Base-by-base conservation (phyloP, 176 grass and related monocot species). In the Aegilops sharonensis region DNA sequence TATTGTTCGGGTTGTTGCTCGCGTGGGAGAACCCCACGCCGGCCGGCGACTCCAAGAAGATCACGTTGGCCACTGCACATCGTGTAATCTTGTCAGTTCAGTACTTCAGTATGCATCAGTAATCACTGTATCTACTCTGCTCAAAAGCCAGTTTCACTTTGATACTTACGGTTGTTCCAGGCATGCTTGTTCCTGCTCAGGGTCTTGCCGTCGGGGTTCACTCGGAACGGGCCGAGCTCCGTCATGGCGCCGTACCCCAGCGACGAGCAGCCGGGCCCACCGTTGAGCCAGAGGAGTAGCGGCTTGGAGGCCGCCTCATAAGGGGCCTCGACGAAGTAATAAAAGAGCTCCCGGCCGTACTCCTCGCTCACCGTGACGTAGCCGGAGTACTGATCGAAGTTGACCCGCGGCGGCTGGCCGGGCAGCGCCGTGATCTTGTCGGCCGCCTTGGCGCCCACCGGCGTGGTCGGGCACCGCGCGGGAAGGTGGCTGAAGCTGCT, bases 251-350 rank as follows among this genome's bases (percentile, higher is more conserved):
- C 92, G n/a, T 14, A 65, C 6, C 81, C 90, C 0, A 94, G 12
- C 2, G 92, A 94, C 0, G 92, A 94, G 84, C 92, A 94, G 27
- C 90, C 89, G 0, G 90, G 92, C 21, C 92, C 90, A 79, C 92
- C 92, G 45, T 94, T 94, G 56, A 92, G 89, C 92, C 92, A 94
- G 43, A 92, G 83, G 72, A 94, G 14, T 68, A 94, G 87, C 5
- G 90, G 87, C 65, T 78, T 88, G 14, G 87, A 72, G 0, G 20
- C 4, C 0, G 87, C 50, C 25, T 79, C 29, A 36, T 85, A 12
- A 10, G 84, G 72, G 39, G 87, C 72, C 64, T 92, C 90, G 11
- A 62, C 90, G 64, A 94, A 94, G 85, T 92, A 90, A 72, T 92
- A 94, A 85, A 94, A 92, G 8, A 94, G 81, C 45, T 79, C 80